Conservation (phyloP, 768 basidiomycete genomes). For the Lentinula boryana region DNA sequence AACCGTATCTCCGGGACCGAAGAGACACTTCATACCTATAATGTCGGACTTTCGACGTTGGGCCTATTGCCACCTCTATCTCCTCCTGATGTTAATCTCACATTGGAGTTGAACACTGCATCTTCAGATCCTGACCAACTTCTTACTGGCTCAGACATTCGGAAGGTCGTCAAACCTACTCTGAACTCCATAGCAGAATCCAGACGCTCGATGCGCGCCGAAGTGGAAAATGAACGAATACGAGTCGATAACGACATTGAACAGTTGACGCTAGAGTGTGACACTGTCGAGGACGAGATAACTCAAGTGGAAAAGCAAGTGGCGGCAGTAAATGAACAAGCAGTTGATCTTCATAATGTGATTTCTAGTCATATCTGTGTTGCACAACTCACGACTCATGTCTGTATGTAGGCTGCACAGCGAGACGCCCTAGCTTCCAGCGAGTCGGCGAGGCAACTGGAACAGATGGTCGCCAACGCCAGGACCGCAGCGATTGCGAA, state of each 20-base stretch:
- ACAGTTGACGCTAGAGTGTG: slow-evolving; percentile 66
- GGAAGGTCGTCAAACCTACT: slow-evolving; percentile 71
- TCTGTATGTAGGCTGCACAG: slow-evolving; percentile 56
- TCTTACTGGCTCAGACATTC: slow-evolving; percentile 62
- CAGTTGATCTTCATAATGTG: slow-evolving; percentile 79
- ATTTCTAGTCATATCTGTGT: slow-evolving; percentile 15
- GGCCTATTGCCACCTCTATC: slow-evolving; percentile 74
- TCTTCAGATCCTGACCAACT: slow-evolving; percentile 65
- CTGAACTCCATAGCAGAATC: slow-evolving; percentile 66
- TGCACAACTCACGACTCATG: neutral
- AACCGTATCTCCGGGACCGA: slow-evolving; percentile 79
- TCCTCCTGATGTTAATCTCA: slow-evolving; percentile 69
- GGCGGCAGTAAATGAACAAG: slow-evolving; percentile 61
- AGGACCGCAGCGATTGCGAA: slow-evolving; percentile 70
- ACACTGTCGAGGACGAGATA: slow-evolving; percentile 77
- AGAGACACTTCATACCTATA: slow-evolving; percentile 76
- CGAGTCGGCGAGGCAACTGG: slow-evolving; percentile 59
- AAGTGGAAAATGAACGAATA: slow-evolving; percentile 72
- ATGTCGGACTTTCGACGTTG: slow-evolving; percentile 63
- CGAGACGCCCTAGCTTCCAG: slow-evolving; percentile 65
- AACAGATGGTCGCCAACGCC: slow-evolving; percentile 69
- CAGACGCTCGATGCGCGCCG: slow-evolving; percentile 62
- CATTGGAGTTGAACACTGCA: slow-evolving; percentile 76
- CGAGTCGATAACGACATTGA: slow-evolving; percentile 82
- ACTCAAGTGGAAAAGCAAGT: slow-evolving; percentile 71